A percentile compares a stretch with the other conserved stretches of the same genome.
Conservation (phyloP, 306 rosid species). For the Casuarina glauca region DNA sequence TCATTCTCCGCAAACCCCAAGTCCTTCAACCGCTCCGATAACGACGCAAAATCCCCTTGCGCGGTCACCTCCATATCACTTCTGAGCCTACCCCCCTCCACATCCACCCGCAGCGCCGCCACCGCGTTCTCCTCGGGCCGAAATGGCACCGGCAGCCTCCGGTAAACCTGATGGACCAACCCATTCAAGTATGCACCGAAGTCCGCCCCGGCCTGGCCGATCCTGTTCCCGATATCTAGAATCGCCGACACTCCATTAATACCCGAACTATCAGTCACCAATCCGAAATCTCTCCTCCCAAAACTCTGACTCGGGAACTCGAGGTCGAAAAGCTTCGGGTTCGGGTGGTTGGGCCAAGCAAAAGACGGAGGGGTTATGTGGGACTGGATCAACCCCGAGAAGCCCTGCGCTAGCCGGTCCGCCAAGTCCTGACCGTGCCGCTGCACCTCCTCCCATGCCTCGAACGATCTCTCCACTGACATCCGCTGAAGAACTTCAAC, state of each 20-base stretch:
- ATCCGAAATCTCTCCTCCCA: conserved; percentile 54
- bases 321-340: conserved; percentile 74
- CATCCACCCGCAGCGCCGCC: conserved; percentile 39
- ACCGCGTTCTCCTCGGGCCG: conserved; percentile 53
- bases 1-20: conserved; percentile 58
- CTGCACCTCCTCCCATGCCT: conserved; percentile 98
- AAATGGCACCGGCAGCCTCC: conserved; percentile 79
- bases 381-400: conserved; percentile 78
- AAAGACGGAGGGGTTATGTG: conserved; percentile 77
- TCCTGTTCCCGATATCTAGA: conserved; percentile 77
- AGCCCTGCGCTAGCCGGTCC: conserved; percentile 92
- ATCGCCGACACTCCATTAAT: conserved; percentile 74
- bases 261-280: conserved; percentile 42
- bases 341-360: conserved; percentile 73
- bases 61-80: conserved; percentile 45
- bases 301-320: conserved; percentile 72
- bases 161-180: conserved; percentile 81
- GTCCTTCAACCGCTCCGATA: conserved; percentile 56
- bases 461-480: conserved; percentile 91
- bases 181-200: conserved; percentile 92
- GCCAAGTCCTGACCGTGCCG: conserved; percentile 96
- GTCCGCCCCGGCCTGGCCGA: conserved; percentile 92
- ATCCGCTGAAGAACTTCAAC: conserved; percentile 24
- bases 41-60: conserved; percentile 55
- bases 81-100: conserved; percentile 49